Base-by-base conservation (phyloP, 2,329 filamentous ascomycete species). In the Arthrinium puccinioides region DNA sequence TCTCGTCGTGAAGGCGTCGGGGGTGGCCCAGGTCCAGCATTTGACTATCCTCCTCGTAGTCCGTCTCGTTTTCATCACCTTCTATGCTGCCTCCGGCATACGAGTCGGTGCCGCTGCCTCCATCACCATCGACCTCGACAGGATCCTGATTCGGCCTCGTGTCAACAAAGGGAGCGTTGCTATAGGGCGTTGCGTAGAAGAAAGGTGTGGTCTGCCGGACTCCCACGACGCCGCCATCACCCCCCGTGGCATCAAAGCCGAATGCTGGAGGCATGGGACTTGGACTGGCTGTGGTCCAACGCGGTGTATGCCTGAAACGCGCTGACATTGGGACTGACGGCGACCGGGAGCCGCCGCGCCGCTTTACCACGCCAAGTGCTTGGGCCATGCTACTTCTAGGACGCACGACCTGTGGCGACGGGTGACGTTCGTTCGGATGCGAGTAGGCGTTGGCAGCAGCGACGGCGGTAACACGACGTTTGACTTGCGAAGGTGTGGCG, bases 131-230 rank as follows among this genome's bases (percentile, higher is more conserved):
- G 11, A 60, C 56, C 25, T 59, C 51, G 32, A 54, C 50, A 13
- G 53, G 52, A 10, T 55, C 53, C 6, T 37, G 49, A 15, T 44
- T 44, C 3, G 49, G 48, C 7, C 62, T 60, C 14, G 60, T 44
- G 37, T 72, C 69, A 10, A 65, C 56, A 8, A 61, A 55, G 1
- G 75, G 68, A 4, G 67, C 74, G 43, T 79, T 81, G 50, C 82
- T 87, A 52, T 82, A 70, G 0, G 84, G 84, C 1, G 84, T 89
- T 3, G 82, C 82, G 50, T 88, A 88, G 46, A 79, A 79, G 45
- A 79, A 79, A 0, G 81, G 82, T 1, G 72, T 77, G 10, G 64
- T 66, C 24, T 39, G 37, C 10, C 40, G 32, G 23, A 27, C 36
- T 5, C 18, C 38, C n/a, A n/a, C n/a, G n/a, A n/a, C n/a, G n/a